These are phyloP conservation scores for Patellifolia procumbens DNA, from an alignment of 179 eudicot species.

Conservation along the genomic window DNA sequence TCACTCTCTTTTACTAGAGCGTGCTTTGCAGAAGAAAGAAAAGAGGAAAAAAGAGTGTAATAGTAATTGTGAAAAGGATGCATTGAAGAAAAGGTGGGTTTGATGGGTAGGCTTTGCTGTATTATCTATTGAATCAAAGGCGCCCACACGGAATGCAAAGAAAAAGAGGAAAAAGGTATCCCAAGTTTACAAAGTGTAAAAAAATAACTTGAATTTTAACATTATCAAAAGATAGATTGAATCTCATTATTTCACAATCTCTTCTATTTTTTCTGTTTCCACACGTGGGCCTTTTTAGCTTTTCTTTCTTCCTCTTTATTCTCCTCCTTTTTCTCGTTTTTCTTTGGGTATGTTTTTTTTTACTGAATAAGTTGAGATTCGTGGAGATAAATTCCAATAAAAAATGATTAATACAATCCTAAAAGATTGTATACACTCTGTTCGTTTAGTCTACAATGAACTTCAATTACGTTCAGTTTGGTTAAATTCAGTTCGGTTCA, in stretches of 20 bases:
- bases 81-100: conserved; percentile 6
- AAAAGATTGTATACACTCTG: no score
- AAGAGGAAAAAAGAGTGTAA: background rate
- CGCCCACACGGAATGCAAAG: conserved; percentile 44
- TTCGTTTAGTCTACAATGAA: no score
- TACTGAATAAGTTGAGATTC: no score
- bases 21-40: conserved; percentile 20
- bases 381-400: no score
- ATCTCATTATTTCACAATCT: conserved; percentile 22
- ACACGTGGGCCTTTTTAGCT: conserved; percentile 31
- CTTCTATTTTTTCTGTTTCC: conserved; percentile 8
- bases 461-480: no score
- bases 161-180: conserved; percentile 29
- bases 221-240: conserved; percentile 24
- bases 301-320: background rate
- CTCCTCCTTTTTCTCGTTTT: background rate
- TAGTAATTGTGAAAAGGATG: background rate
- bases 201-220: background rate
- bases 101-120: background rate
- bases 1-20: conserved; percentile 22
- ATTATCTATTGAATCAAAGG: conserved; percentile 5
- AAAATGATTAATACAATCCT: no score
- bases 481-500: no score
- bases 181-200: conserved; percentile 20
- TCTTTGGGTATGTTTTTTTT: background rate